Percentiles rank a stretch among this genome's conserved stretches.
These are phyloP conservation scores for Mycena capillaripes DNA, from an alignment of 768 basidiomycete species.

Conservation along the genomic window DNA sequence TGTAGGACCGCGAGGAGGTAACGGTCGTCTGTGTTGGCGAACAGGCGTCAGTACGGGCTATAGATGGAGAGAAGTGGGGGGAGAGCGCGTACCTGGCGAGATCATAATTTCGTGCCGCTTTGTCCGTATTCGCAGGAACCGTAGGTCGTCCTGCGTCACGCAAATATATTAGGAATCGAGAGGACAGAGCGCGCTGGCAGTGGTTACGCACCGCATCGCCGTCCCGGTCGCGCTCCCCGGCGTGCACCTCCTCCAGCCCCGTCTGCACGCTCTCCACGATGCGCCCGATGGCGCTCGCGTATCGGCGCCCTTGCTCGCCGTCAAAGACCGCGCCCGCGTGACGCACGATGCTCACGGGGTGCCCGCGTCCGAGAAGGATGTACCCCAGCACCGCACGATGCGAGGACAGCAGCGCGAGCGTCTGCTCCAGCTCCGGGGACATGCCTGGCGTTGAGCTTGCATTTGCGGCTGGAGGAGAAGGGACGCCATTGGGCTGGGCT, in stretches of 20 bases:
- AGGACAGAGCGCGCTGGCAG: too few relatives aligned
- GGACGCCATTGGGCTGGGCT: slow-evolving; percentile 20
- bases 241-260: slow-evolving; percentile 85
- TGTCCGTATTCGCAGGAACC: slow-evolving; percentile 92
- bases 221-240: slow-evolving; percentile 59
- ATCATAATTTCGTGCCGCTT: slow-evolving; percentile 95
- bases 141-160: slow-evolving; percentile 83
- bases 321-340: slow-evolving; percentile 90
- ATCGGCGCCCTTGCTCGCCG: slow-evolving; percentile 84
- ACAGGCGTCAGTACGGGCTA: slow-evolving; percentile 3
- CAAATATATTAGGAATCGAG: too few relatives aligned
- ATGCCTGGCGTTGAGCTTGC: slow-evolving; percentile 47
- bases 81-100: slow-evolving; percentile 78
- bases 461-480: background rate
- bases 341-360: slow-evolving; percentile 83
- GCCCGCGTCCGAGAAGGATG: slow-evolving; percentile 82
- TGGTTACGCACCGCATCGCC: slow-evolving; percentile 72
- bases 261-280: slow-evolving; percentile 85
- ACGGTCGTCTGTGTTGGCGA: slow-evolving; percentile 69
- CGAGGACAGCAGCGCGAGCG: slow-evolving; percentile 79
- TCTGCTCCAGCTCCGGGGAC: slow-evolving; percentile 88
- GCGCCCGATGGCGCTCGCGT: slow-evolving; percentile 77
- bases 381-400: slow-evolving; percentile 92
- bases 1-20: slow-evolving; percentile 89
- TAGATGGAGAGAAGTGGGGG: background rate